Evolutionary conservation across 108 stramenopile species (phyloP), one percentile per base, ranked within the genome.

Genomic region (Tribonema minus): DNA sequence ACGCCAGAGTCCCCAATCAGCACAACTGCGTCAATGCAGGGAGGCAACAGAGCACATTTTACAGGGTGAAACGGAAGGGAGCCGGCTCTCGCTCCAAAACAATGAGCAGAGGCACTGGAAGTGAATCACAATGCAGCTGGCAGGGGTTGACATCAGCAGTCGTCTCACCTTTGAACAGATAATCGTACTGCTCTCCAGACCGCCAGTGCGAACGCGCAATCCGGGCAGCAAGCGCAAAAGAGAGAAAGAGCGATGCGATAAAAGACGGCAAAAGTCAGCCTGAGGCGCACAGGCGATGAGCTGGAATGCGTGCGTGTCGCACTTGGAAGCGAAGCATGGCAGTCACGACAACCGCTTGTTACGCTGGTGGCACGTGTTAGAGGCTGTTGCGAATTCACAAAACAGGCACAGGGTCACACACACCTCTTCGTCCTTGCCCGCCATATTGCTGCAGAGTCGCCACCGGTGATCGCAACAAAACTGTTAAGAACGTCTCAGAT

Each of bases 1-100:
- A 89, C 88, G 54, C 86, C 88, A 20, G 88, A 88, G 32, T 89
- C 88, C 1, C 87, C 88, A 39, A 88, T 87, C 32, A 89, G 80
- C 2, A 89, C 88, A 23, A 89, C 88, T 87, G 79, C 27, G n/a
- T 27, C 1, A 28, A n/a, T n/a, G n/a, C n/a, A n/a, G n/a, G n/a
- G n/a, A n/a, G n/a, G n/a, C 7, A 5, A 34, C 6, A 34, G n/a
- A 6, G 5, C 38, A 39, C n/a, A n/a, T 54, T 28, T 62, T 26
- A 62, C 9, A 12, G 30, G 5, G 20, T 12, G 61, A 62, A 6
- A 62, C 5, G 61, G 29, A 62, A 62, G 61, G 30, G 30, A 28
- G 30, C 15, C 46, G 20, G 9, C 20, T 9, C 20, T 54, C 20
- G 46, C 46, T 54, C 15, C 20, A 20, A 54, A 20, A 54, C 15